Evolutionary conservation across 768 basidiomycete genomes (phyloP), one percentile per base, ranked within the genome.

Genomic region (Leccinum longicurvipes): DNA sequence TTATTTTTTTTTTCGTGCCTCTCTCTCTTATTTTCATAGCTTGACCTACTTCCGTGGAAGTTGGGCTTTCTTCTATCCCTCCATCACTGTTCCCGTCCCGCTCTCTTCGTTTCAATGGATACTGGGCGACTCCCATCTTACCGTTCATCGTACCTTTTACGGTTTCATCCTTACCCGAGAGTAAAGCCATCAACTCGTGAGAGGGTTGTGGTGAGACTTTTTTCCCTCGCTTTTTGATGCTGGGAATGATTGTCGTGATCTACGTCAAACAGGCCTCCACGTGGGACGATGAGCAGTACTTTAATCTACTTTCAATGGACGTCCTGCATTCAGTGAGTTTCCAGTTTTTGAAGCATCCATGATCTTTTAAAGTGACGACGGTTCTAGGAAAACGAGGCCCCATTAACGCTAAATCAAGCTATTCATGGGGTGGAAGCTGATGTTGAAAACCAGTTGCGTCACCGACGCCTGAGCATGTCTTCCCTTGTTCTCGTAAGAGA

Each of bases 81-180:
- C 39, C 27, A 9, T 44, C 46, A 27, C 55, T 4, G 47, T 45
- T 27, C 29, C 34, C 17, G 0, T 36, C 10, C 34, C n/a, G 15
- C 41, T 49, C 27, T 46, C 14, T 17, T 46, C 29, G 24, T 28
- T 36, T 27, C 10, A 27, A 65, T 72, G 65, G 65, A 69, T 39
- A 31, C 49, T 0, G 39, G 44, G 0, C 42, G 59, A 0, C 55
- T 70, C 0, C 71, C 69, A 0, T 48, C 63, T 36, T 70, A 71
- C 47, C 64, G 69, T 12, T 69, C 67, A 2, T 71, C 69, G 0
- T 59, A 72, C 31, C 46, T 72, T 6, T 44, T 67, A 25, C 55
- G 69, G 19, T 72, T 57, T 21, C 68, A 69, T 53, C 68, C 68
- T 31, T 69, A 69, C 55, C 68, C 68, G 42, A 67, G 70, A 34